Base-by-base conservation (phyloP, 2,329 filamentous ascomycete genomes). In the Ustilaginoidea virens region DNA sequence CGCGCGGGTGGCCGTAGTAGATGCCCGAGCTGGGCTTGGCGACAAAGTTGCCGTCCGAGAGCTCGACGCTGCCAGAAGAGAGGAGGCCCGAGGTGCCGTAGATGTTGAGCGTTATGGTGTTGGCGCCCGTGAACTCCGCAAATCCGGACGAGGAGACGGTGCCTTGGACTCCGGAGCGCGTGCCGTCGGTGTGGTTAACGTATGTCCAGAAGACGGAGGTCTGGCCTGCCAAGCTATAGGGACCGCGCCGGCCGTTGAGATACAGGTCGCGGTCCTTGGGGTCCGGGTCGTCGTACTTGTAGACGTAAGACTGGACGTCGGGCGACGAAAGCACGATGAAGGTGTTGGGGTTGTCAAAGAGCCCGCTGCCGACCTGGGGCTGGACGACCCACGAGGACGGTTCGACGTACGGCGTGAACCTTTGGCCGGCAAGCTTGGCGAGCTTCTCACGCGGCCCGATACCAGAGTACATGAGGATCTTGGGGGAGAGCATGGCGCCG, bases 301-400 rank as follows among this genome's bases (percentile, higher is more conserved):
- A 57, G 7, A 40, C 46, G 41, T 63, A 68, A 0, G 63, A 62
- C n/a, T 56, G 32, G 27, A 69, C 43, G 3, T 44, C 36, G 1
- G 58, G 50, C 4, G 46, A 46, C 2, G 51, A 51, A 2, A 67
- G 48, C 37, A 62, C 57, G 41, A 67, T 61, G 35, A 61, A 65
- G 2, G 63, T 68, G 35, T 68, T 67, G 5, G 66, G 63, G 39
- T 69, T 69, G 39, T 68, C 64, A 36, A 66, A 69, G 17, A 69
- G 55, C 19, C 58, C 57, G 10, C 54, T 47, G 24, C 65, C 65
- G 4, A 70, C 56, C 4, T 53, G 49, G 0, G 52, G 52, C 39
- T 62, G 63, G 41, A 61, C 56, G 33, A 69, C 54, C 63, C 63
- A 68, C 14, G 38, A 41, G 0, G 55, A 46, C 6, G n/a, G n/a